Evolutionary conservation across 2,329 filamentous ascomycete genomes (phyloP), one percentile per base, ranked within the genome.

Genomic region (Microdochium bolleyi): DNA sequence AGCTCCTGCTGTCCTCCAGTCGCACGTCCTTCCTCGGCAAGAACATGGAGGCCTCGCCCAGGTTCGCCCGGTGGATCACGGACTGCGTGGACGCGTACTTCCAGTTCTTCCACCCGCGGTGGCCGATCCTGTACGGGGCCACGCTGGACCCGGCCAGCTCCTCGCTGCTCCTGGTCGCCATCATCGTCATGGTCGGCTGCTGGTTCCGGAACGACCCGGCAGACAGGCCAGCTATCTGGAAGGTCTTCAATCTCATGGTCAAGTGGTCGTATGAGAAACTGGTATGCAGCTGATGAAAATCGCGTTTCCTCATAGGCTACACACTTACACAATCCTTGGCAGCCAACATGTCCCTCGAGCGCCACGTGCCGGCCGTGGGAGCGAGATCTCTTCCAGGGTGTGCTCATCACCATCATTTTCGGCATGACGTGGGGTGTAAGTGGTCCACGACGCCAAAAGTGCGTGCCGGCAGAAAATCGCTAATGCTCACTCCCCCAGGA

Each of bases 41-140:
- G 14, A 34, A 38, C 49, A 44, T 46, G 41, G 41, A 24, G 13
- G 22, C 30, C 27, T 30, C 49, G 30, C 30, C 49, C 10, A 19
- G 21, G 22, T 24, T 24, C 16, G 49, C 32, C 10, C 14, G 9
- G 24, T 49, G 48, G 2, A 56, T 57, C 8, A 61, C 52, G 16
- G 59, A 58, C 27, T 61, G 57, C 3, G 32, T 50, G 9, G 59
- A 67, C 7, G 59, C 64, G 0, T 78, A 73, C 34, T 65, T 76
- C n/a, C 60, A 60, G 0, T 54, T 63, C 0, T 72, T 75, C 27
- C 73, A 75, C 52, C 62, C 71, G 25, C 64, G 64, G 1, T 75
- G 72, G 64, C 69, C 73, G 5, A 58, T 73, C 2, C 57, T 76
- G 3, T 71, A 73, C 54, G 62, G 60, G 0, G 70, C 72, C 1